Evolutionary conservation across 768 basidiomycete genomes (phyloP).

Genomic region (Tubosaeta sp.): DNA sequence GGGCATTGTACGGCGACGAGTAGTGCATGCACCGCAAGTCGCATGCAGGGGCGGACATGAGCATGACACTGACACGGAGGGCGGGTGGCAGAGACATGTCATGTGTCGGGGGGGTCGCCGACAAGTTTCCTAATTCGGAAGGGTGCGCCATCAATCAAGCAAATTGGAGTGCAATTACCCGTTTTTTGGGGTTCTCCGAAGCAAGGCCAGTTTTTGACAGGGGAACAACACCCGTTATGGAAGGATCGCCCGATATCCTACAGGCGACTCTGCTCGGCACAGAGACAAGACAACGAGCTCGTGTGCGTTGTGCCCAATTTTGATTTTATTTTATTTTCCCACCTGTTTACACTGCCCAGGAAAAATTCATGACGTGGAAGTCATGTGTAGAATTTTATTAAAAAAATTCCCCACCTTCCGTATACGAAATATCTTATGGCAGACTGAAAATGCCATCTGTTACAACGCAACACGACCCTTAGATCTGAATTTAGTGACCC

Average conservation of each 20-base stretch:
- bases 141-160: conserved; percentile 24
- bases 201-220: conserved; percentile 21
- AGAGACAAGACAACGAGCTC: neutral
- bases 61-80: conserved; percentile 27
- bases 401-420: conserved; percentile 41
- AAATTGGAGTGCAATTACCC: conserved; percentile 20
- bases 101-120: conserved; percentile 25
- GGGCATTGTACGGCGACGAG: conserved; percentile 31
- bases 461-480: conserved; percentile 61
- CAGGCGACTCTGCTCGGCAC: neutral
- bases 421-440: conserved; percentile 39
- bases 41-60: conserved; percentile 20
- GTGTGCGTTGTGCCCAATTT: conserved; percentile 8
- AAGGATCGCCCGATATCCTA: conserved; percentile 26
- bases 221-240: conserved; percentile 15
- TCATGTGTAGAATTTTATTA: conserved; percentile 35
- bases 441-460: conserved; percentile 38
- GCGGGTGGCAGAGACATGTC: conserved; percentile 17
- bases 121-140: conserved; percentile 19
- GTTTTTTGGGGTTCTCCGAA: conserved; percentile 25
- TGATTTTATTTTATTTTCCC: conserved; percentile 15
- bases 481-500: conserved; percentile 69
- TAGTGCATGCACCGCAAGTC: conserved; percentile 16
- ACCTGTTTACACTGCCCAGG: conserved; percentile 20
- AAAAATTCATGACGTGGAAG: conserved; percentile 24